Percentiles rank a stretch among this genome's conserved stretches.
Conservation (phyloP, 1,284 basidiomycete genomes). For the Sphagnurus paluster region DNA sequence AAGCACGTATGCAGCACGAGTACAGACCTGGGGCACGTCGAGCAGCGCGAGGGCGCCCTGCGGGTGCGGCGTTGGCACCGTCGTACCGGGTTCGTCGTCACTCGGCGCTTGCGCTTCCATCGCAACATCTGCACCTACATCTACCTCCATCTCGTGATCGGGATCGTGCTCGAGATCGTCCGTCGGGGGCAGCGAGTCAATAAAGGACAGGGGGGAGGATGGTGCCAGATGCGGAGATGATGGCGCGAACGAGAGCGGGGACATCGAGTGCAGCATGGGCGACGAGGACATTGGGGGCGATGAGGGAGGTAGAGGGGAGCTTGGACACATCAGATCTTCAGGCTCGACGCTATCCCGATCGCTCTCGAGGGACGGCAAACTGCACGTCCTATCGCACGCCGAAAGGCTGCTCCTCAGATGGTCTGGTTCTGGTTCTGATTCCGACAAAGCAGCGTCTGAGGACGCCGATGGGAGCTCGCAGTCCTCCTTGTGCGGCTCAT, state of each 20-base stretch:
- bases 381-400: conserved; percentile 19
- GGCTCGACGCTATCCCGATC: conserved; percentile 30
- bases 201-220: conserved; percentile 25
- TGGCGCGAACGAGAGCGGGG: conserved; percentile 28
- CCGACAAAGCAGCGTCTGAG: conserved; percentile 1
- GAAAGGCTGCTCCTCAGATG: conserved; percentile 6
- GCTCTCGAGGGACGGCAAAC: conserved; percentile 29
- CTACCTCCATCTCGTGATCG: too few relatives aligned
- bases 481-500: conserved; percentile 10
- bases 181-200: conserved; percentile 7
- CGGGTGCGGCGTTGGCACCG: too few relatives aligned
- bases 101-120: too few relatives aligned
- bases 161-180: too few relatives aligned
- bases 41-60: too few relatives aligned
- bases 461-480: conserved; percentile 12
- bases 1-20: too few relatives aligned
- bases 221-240: conserved; percentile 25
- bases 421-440: too few relatives aligned
- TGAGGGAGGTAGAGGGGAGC: conserved; percentile 38
- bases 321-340: conserved; percentile 24
- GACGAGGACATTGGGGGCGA: conserved; percentile 37
- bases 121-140: too few relatives aligned
- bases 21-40: too few relatives aligned
- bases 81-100: too few relatives aligned
- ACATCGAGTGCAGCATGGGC: conserved; percentile 32